phyloP scores from a whole-genome alignment of 1,139 yeast species.

The Suhomyces coccinellae region DNA sequence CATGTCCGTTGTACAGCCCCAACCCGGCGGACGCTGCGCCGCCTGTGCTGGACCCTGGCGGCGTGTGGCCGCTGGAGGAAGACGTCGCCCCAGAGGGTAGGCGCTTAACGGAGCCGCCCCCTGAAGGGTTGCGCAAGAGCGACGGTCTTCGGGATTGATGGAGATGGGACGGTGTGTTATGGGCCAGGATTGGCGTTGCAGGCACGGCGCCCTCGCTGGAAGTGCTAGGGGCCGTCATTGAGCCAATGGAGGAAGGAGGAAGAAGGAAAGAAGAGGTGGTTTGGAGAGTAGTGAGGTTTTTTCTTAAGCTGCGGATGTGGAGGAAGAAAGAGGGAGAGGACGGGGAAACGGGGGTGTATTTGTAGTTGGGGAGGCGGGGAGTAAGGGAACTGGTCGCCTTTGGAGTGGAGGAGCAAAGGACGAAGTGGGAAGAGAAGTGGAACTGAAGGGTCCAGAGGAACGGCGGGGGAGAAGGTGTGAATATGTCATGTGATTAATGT shows the following conservation, averaged over 20 bases:
- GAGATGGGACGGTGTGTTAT: constrained; percentile 7
- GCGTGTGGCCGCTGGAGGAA: constrained; percentile 5
- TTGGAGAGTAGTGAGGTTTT: constrained; percentile 1
- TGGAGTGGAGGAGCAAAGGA: neutral
- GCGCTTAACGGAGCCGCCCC: constrained; percentile 5
- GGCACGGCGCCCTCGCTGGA: constrained; percentile 9
- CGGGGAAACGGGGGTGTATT: neutral
- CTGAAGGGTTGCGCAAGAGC: constrained; percentile 16
- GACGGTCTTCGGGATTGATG: constrained; percentile 16
- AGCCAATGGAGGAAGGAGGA: neutral
- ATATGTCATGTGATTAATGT: neutral
- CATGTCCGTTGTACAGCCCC: neutral
- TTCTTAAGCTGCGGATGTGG: neutral
- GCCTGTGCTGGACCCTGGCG: constrained; percentile 4
- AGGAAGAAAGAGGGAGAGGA: neutral
- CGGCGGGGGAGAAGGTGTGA: neutral
- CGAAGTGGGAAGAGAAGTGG: neutral
- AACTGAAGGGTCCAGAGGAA: neutral
- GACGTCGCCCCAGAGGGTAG: constrained; percentile 1
- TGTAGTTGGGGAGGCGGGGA: neutral
- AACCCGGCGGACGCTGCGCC: constrained; percentile 1
- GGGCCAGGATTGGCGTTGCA: neutral
- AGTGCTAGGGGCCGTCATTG: constrained; percentile 9
- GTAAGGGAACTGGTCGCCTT: neutral
- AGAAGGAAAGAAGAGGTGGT: neutral